Evolutionary conservation across 73 alveolate species (phyloP).

Genomic region (Paramecium tetraurelia): DNA sequence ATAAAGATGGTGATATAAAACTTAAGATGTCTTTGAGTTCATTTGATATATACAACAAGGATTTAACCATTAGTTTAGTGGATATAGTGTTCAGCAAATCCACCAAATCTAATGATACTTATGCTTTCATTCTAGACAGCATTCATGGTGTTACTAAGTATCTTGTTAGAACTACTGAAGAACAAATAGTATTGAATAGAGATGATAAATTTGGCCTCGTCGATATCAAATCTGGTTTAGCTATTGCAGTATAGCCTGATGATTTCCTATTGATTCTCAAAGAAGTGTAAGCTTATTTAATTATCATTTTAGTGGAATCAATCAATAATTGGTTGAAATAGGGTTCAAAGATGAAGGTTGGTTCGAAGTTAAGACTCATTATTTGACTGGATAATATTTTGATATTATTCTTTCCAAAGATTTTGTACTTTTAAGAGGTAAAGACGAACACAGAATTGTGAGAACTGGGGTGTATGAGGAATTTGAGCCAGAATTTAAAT

Average conservation of each 20-base stretch:
- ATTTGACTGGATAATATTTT: constrained; percentile 10
- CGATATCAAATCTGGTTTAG: not conserved
- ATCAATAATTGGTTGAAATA: not conserved
- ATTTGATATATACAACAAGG: not conserved
- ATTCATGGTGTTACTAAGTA: not conserved
- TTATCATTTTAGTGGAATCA: not conserved
- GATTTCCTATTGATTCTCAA: not conserved
- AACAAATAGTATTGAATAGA: not conserved
- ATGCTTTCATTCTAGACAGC: not conserved
- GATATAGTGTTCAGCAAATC: not conserved
- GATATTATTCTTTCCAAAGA: not conserved
- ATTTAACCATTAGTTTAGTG: not conserved
- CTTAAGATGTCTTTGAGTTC: not conserved
- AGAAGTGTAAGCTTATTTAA: not conserved
- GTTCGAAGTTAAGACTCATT: constrained; percentile 12
- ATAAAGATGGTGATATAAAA: not conserved
- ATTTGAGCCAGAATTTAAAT: constrained; percentile 7
- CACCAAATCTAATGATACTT: not conserved
- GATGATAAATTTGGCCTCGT: constrained; percentile 13
- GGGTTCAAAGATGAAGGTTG: not conserved
- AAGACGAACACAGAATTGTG: constrained; percentile 45
- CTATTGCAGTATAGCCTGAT: not conserved
- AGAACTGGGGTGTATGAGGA: not conserved
- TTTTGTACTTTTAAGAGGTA: not conserved
- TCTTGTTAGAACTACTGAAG: not conserved